phyloP scores from a whole-genome alignment of 2,329 filamentous ascomycete genomes.

The Alternaria brassicae region DNA sequence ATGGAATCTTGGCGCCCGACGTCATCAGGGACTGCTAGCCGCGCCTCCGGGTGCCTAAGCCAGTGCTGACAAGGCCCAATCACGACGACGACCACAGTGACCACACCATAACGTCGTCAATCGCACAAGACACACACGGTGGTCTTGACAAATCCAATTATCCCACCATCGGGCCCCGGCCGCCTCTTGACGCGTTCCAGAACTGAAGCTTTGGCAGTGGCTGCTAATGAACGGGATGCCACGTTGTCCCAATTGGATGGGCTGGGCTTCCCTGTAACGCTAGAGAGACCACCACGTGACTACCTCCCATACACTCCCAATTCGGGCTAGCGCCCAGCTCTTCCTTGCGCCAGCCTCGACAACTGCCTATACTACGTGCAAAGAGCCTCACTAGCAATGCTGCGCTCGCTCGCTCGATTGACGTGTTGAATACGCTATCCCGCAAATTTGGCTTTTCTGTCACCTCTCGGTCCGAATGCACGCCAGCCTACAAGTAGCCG shows the following conservation, averaged over 20 bases:
- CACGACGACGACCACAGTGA: not conserved
- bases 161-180: not conserved
- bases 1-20: conserved; percentile 11
- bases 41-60: conserved; percentile 4
- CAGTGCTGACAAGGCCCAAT: conserved; percentile 3
- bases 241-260: conserved; percentile 12
- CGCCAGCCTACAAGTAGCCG: not conserved
- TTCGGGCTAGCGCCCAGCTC: not conserved
- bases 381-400: conserved; percentile 8
- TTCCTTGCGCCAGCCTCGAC: not conserved
- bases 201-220: not conserved
- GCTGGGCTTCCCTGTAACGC: conserved; percentile 5
- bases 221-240: conserved; percentile 3
- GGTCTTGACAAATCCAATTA: not conserved
- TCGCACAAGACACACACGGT: not conserved
- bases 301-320: not conserved
- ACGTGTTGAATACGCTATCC: conserved; percentile 8
- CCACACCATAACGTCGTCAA: no score
- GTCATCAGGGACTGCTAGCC: conserved; percentile 19
- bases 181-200: not conserved
- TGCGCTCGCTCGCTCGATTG: not conserved
- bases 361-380: not conserved
- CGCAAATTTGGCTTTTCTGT: conserved; percentile 2
- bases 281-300: not conserved
- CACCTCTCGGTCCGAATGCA: not conserved